These are phyloP conservation scores for Potentilla sterilis DNA, from an alignment of 306 rosid species.

Conservation along the genomic window DNA sequence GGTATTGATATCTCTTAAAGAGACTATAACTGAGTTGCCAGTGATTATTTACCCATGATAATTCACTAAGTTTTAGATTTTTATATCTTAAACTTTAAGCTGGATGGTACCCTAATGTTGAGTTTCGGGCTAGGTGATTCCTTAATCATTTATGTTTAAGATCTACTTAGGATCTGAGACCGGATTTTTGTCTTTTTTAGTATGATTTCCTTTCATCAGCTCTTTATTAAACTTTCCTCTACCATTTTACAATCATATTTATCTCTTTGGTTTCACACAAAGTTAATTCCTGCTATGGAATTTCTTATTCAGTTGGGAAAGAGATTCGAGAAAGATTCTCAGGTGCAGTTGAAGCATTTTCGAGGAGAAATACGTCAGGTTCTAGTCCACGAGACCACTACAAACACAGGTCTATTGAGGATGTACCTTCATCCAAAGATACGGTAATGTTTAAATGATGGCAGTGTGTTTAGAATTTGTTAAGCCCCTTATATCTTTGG, in stretches of 20 bases:
- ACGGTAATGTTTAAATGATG: constrained; percentile 49
- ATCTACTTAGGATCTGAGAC: not conserved
- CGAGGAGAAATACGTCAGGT: constrained; percentile 57
- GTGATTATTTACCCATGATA: constrained; percentile 9
- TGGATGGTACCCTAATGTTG: not conserved
- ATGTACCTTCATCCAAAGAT: constrained; percentile 48
- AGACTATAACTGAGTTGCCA: constrained; percentile 19
- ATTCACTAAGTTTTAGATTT: not conserved
- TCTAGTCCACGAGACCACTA: constrained; percentile 68
- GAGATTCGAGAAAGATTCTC: constrained; percentile 83
- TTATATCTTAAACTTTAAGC: not conserved
- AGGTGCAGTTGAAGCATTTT: constrained; percentile 81
- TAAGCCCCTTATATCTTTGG: not conserved
- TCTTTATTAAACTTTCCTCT: not conserved
- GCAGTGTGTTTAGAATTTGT: not conserved
- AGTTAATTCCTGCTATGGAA: constrained; percentile 28
- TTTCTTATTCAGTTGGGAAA: constrained; percentile 67
- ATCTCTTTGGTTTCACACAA: not conserved
- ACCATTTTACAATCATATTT: not conserved
- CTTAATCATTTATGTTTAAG: not conserved
- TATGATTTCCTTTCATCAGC: constrained; percentile 1
- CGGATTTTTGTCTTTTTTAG: not conserved
- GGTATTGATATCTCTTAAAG: constrained; percentile 42
- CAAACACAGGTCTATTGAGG: constrained; percentile 66
- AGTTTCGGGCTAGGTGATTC: not conserved